Conservation (phyloP, 805 yeast genomes). For the Aciculoconidium aculeatum region DNA sequence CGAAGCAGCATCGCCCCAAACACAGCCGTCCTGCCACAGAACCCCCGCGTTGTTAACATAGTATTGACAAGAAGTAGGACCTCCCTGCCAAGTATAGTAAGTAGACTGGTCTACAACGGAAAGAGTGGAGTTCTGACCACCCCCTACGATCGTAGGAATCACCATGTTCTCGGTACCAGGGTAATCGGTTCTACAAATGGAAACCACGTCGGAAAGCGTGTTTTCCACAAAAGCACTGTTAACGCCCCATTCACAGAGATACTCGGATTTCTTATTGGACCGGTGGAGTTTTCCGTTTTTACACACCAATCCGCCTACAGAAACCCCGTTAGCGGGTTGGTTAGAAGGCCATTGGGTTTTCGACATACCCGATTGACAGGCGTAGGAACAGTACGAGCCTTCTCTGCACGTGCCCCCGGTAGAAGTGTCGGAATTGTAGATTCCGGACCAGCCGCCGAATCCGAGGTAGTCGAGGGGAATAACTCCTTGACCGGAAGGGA, state of each 20-base stretch:
- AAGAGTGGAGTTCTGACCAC: conserved; percentile 60
- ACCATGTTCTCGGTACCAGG: conserved; percentile 99
- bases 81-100: conserved; percentile 81
- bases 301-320: conserved; percentile 92
- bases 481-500: conserved; percentile 85
- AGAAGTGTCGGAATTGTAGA: conserved; percentile 52
- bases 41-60: conserved; percentile 97
- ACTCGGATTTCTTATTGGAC: conserved; percentile 58
- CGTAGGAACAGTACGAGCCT: conserved; percentile 94
- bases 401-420: conserved; percentile 73
- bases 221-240: conserved; percentile 64
- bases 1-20: conserved; percentile 81
- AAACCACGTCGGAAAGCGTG: conserved; percentile 59
- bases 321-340: conserved; percentile 86
- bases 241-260: conserved; percentile 86
- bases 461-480: conserved; percentile 65
- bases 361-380: conserved; percentile 98
- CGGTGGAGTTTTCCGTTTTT: conserved; percentile 79
- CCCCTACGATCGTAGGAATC: conserved; percentile 76
- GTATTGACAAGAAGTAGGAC: conserved; percentile 87
- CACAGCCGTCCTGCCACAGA: conserved; percentile 81
- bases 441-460: conserved; percentile 80
- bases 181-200: conserved; percentile 97
- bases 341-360: conserved; percentile 94
- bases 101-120: conserved; percentile 73